phyloP scores from a whole-genome alignment of 176 grass and related monocot genomes.

The Secale cereale region DNA sequence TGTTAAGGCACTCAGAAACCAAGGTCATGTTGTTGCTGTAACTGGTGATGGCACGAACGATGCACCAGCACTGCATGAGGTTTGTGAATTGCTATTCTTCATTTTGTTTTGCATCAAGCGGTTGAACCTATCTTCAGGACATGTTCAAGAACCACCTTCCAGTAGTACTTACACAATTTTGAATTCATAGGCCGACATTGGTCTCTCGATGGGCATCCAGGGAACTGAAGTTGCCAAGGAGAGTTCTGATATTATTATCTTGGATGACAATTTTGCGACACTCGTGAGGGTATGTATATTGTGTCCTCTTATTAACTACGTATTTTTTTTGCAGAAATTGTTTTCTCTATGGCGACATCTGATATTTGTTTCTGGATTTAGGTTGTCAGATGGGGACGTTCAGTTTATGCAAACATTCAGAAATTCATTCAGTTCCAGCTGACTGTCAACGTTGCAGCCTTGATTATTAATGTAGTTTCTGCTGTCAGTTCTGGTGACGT shows the following conservation, averaged over 20 bases:
- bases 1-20: conserved; percentile 70
- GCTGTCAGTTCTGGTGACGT: conserved; percentile 83
- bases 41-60: conserved; percentile 98
- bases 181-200: conserved; percentile 86
- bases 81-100: conserved; percentile 17
- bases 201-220: conserved; percentile 94
- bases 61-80: conserved; percentile 93
- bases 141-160: conserved; percentile 6
- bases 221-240: conserved; percentile 99
- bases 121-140: neutral
- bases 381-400: conserved; percentile 96
- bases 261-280: conserved; percentile 97
- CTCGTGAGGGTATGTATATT: conserved; percentile 63
- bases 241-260: conserved; percentile 97
- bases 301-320: neutral
- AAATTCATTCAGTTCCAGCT: conserved; percentile 99
- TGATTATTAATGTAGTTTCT: conserved; percentile 90
- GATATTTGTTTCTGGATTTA: conserved; percentile 41
- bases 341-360: neutral
- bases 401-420: conserved; percentile 94
- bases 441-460: conserved; percentile 85
- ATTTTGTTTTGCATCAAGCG: neutral
- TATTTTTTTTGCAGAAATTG: neutral
- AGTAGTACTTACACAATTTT: conserved; percentile 23
- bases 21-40: conserved; percentile 86